Evolutionary conservation across 352 stramenopile species (phyloP), one percentile per base, ranked within the genome.

Genomic region (Pythium insidiosum): DNA sequence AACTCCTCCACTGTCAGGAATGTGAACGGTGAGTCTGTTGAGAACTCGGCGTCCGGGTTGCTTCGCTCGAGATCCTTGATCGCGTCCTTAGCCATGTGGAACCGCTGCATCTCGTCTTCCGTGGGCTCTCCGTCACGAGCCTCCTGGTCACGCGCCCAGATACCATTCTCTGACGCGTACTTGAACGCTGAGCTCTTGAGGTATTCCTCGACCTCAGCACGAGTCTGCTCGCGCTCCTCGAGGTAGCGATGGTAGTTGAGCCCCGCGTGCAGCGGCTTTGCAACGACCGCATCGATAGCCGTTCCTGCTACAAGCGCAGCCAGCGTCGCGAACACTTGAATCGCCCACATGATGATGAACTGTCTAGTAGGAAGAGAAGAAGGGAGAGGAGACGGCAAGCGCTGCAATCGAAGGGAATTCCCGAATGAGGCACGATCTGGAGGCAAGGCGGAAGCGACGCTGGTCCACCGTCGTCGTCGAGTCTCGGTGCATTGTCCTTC

Each of bases 1-100:
- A 61, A 61, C 22, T 61, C 53, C 1, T 50, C 34, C 12, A 53
- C 33, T 5, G 53, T 57, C 22, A 61, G 21, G 3, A 61, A 16
- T 6, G 47, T 35, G 47, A 61, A 61, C 19, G 34, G 46, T 26
- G 53, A 38, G 36, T 58, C 46, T n/a, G 28, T 28, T 7, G 26
- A 40, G 53, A 61, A 61, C 12, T 23, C 15, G n/a, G 53, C 53
- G 13, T 26, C 29, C 1, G 50, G 50, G 40, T 54, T 51, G 20
- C 7, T 3, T 22, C 21, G 9, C 10, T 39, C 18, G 3, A 42
- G 12, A 19, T 54, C 6, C 24, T 36, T 5, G 11, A 54, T 7
- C 6, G 9, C 38, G 11, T 44, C 15, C 23, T 50, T 38, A 19
- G 47, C 24, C 36, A 54, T 5, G 16, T 21, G 18, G 25, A 41